Conservation (phyloP, 75 land plant genomes). For the Sequoiadendron giganteum region DNA sequence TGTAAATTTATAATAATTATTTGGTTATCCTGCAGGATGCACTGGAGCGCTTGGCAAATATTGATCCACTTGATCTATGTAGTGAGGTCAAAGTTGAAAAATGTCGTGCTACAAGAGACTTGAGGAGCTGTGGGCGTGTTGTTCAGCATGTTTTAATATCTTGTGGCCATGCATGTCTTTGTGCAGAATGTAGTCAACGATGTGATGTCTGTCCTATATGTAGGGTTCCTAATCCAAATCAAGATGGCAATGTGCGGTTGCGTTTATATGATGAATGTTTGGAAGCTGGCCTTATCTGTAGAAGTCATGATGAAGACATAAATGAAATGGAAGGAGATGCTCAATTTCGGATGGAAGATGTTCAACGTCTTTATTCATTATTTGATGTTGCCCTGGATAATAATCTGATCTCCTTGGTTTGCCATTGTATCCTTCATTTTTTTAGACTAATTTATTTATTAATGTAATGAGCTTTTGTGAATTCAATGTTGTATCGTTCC, state of each 20-base stretch:
- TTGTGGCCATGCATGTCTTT: conserved; percentile 91
- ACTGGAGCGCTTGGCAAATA: conserved; percentile 63
- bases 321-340: conserved; percentile 39
- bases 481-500: neutral
- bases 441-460: neutral
- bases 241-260: conserved; percentile 29
- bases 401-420: conserved; percentile 73
- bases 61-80: conserved; percentile 78
- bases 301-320: conserved; percentile 38
- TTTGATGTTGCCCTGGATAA: conserved; percentile 93
- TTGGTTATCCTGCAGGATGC: conserved; percentile 46
- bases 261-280: conserved; percentile 82
- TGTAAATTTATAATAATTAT: neutral
- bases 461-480: conserved; percentile 1
- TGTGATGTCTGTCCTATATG: conserved; percentile 95
- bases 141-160: conserved; percentile 66
- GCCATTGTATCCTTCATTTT: conserved; percentile 83
- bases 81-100: conserved; percentile 87
- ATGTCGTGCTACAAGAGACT: conserved; percentile 87
- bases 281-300: conserved; percentile 81
- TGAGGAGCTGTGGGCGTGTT: conserved; percentile 90
- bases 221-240: conserved; percentile 51
- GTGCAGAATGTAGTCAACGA: conserved; percentile 84
- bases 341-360: conserved; percentile 45
- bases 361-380: conserved; percentile 78